Percentiles rank a stretch among this genome's conserved stretches.
phyloP scores from a whole-genome alignment of 1,284 basidiomycete species.

The Rhodotorula sp. region DNA sequence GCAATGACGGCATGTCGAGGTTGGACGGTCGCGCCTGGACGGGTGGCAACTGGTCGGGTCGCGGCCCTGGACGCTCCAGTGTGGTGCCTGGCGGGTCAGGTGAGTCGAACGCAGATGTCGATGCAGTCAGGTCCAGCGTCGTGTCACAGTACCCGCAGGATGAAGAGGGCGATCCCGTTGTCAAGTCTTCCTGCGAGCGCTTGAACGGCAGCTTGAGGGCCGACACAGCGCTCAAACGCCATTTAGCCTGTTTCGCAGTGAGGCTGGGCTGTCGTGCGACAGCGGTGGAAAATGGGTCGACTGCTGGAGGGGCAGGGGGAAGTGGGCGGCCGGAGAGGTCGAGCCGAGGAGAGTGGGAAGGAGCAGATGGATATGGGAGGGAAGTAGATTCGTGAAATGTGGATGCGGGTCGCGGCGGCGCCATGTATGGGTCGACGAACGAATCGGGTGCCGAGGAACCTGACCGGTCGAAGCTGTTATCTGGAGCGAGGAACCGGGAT shows the following conservation, averaged over 20 bases:
- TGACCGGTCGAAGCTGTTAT: background rate
- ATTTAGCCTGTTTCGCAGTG: background rate
- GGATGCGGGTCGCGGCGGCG: background rate
- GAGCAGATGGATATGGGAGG: background rate
- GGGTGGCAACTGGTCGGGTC: background rate
- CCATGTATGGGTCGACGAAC: slow-evolving; percentile 16
- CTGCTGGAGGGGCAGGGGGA: background rate
- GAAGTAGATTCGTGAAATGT: background rate
- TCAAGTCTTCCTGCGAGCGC: background rate
- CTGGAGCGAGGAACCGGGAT: no score
- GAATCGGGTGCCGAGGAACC: slow-evolving; percentile 2
- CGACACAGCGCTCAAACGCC: background rate
- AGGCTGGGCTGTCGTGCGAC: background rate
- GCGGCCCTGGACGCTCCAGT: background rate
- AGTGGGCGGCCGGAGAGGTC: slow-evolving; percentile 1
- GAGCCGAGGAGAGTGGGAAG: background rate
- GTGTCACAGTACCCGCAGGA: slow-evolving; percentile 3
- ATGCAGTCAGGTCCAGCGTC: background rate
- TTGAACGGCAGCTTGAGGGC: background rate
- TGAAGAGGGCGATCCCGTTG: background rate
- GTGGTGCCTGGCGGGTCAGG: background rate
- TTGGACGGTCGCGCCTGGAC: background rate
- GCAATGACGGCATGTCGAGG: background rate
- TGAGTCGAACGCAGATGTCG: background rate
- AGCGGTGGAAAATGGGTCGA: background rate